These are phyloP conservation scores for Macrocystidia cucumis DNA, from an alignment of 1,284 basidiomycete genomes.

Conservation along the genomic window DNA sequence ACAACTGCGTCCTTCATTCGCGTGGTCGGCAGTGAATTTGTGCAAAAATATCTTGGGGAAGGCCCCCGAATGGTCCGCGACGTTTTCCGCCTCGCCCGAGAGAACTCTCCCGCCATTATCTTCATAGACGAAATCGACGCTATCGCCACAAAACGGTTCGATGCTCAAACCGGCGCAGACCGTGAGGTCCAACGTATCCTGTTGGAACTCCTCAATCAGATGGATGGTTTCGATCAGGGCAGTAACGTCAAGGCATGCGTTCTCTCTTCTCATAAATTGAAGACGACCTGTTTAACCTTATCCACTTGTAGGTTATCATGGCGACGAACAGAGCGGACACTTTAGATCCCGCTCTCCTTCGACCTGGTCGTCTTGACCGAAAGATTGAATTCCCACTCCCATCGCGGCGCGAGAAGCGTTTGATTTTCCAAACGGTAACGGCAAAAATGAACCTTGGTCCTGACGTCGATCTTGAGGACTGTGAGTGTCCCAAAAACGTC, in stretches of 20 bases:
- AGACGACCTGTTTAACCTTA: not conserved
- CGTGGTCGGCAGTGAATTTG: constrained; percentile 97
- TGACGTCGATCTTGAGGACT: constrained; percentile 98
- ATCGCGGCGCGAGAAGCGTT: constrained; percentile 89
- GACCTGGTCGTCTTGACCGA: constrained; percentile 95
- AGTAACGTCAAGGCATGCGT: constrained; percentile 90
- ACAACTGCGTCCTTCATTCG: constrained; percentile 97
- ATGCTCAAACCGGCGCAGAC: constrained; percentile 98
- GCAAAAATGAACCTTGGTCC: constrained; percentile 97
- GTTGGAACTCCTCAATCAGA: constrained; percentile 97
- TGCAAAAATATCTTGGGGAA: constrained; percentile 99
- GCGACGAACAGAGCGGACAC: constrained; percentile 96
- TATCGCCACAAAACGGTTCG: constrained; percentile 99
- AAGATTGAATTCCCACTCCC: constrained; percentile 99
- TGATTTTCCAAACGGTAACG: constrained; percentile 98
- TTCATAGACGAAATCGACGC: constrained; percentile 99
- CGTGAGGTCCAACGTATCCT: constrained; percentile 98
- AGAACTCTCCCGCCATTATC: constrained; percentile 97
- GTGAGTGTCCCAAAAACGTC: constrained; percentile 37
- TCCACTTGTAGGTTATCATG: constrained; percentile 93
- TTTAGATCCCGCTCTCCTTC: constrained; percentile 92
- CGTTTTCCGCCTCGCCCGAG: constrained; percentile 95
- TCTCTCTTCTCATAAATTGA: constrained; percentile 2
- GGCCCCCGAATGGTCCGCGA: constrained; percentile 99
- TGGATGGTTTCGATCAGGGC: constrained; percentile 99